Base-by-base conservation (phyloP, 1,139 yeast genomes). In the Yamadazyma pseudoaaseri region DNA sequence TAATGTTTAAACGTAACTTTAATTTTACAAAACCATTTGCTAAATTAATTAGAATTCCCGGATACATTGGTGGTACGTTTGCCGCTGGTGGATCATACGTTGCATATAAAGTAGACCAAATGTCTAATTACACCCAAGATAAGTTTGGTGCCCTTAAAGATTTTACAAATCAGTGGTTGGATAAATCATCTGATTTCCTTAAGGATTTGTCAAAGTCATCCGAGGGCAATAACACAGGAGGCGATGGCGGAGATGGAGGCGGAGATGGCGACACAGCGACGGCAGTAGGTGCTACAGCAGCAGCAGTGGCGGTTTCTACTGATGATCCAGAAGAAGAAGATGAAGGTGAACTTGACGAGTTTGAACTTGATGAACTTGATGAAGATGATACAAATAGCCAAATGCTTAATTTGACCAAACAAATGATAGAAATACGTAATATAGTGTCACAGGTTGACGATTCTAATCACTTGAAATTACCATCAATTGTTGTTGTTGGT, bases 51-150 rank as follows among this genome's bases (percentile, higher is more conserved):
- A 75, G 76, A 39, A 58, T 84, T 1, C 95, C 95, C 0, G 90
- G 87, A 0, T 86, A 86, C 44, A 62, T 86, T 1, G 96, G 96
- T 1, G 95, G 96, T 6, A 87, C 96, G 0, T 60, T 89, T 29
- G 96, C 95, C 1, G 97, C 97, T 6, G 96, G 95, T 3, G 95
- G 96, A 1, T 84, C 96, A 3, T 92, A 89, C 53, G 81, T 89
- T 30, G 87, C 90, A 18, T 89, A 89, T 56, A 90, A 92, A 56
- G 85, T 89, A 3, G 95, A 89, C 39, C 95, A 90, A 58, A 95
- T 95, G 0, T 73, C 87, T 1, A 68, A 58, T 27, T 86, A 74
- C 48, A 77, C 96, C 0, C 70, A 70, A 35, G 95, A 85, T 40
- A 77, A 77, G 53, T 50, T 89, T 30, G 68, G 70, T 6, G 68